Conservation (phyloP, 495 filamentous ascomycete species). For the Penicillium canescens region DNA sequence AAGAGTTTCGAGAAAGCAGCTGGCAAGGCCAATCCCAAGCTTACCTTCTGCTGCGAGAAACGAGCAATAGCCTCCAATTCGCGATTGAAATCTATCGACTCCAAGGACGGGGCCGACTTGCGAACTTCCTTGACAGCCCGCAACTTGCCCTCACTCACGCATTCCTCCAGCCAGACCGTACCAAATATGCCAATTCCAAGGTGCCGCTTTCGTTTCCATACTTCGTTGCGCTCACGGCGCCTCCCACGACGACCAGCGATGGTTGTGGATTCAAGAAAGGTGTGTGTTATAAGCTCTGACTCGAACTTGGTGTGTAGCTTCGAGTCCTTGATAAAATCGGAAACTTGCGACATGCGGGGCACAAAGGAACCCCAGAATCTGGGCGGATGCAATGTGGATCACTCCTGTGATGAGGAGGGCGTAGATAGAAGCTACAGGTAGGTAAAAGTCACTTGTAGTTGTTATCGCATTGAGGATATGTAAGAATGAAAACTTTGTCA, state of each 20-base stretch:
- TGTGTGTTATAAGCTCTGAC: constrained; percentile 12
- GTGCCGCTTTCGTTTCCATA: constrained; percentile 9
- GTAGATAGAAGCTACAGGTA: too few relatives aligned
- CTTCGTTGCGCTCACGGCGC: constrained; percentile 11
- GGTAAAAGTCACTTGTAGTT: too few relatives aligned
- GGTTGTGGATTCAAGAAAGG: constrained; percentile 17
- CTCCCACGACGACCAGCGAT: constrained; percentile 1
- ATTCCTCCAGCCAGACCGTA: constrained; percentile 15
- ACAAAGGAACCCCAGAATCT: neutral
- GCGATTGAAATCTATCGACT: neutral
- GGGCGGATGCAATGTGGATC: too few relatives aligned
- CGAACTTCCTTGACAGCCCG: constrained; percentile 17
- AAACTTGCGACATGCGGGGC: constrained; percentile 16
- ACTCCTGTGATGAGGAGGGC: too few relatives aligned
- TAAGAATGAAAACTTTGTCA: neutral
- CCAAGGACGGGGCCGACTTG: neutral
- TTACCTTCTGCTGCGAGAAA: constrained; percentile 2
- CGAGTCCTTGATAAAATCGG: constrained; percentile 20
- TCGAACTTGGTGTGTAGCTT: constrained; percentile 15
- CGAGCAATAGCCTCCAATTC: too few relatives aligned
- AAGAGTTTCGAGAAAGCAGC: too few relatives aligned
- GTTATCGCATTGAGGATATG: neutral
- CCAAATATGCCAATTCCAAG: constrained; percentile 14
- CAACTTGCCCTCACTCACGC: constrained; percentile 1
- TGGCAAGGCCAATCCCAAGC: neutral